Evolutionary conservation across 768 basidiomycete genomes (phyloP).

Genomic region (Boletus pseudopeckii): DNA sequence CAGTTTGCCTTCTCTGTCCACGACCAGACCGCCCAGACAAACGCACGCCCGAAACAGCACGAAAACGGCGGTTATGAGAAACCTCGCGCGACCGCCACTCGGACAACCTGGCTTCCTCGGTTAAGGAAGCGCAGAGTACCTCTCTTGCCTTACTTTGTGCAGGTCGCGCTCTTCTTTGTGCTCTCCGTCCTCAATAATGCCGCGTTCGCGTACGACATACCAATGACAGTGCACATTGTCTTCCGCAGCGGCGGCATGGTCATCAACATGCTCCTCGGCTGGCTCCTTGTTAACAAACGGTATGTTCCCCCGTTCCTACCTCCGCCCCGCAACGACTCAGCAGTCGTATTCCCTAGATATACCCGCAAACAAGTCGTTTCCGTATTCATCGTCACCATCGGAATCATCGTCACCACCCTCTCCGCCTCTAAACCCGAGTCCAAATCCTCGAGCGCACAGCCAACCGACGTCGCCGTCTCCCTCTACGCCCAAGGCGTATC

Average conservation of each 20-base stretch:
- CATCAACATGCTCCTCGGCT: conserved; percentile 79
- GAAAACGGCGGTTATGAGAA: background rate
- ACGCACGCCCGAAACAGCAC: background rate
- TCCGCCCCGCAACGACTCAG: conserved; percentile 10
- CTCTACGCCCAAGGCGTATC: conserved; percentile 68
- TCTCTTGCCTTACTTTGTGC: conserved; percentile 65
- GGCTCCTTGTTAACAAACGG: conserved; percentile 61
- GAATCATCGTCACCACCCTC: conserved; percentile 77
- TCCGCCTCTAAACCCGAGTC: conserved; percentile 53
- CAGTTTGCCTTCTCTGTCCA: conserved; percentile 41
- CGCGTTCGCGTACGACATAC: conserved; percentile 84
- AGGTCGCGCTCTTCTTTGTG: conserved; percentile 77
- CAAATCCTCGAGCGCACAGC: background rate
- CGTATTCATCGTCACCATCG: conserved; percentile 76
- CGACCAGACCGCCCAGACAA: background rate
- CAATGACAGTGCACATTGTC: conserved; percentile 92
- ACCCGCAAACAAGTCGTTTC: conserved; percentile 61
- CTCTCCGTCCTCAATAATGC: conserved; percentile 85
- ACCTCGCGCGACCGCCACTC: background rate
- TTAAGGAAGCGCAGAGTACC: conserved; percentile 68
- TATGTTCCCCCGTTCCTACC: conserved; percentile 29
- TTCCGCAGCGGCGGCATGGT: conserved; percentile 88
- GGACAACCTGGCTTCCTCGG: conserved; percentile 35
- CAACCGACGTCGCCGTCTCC: conserved; percentile 1
- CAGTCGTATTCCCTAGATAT: conserved; percentile 47